A percentile compares a stretch with the other conserved stretches of the same genome.
These are phyloP conservation scores for Trichosporon sp. DNA, from an alignment of 1,284 basidiomycete genomes.

Conservation along the genomic window DNA sequence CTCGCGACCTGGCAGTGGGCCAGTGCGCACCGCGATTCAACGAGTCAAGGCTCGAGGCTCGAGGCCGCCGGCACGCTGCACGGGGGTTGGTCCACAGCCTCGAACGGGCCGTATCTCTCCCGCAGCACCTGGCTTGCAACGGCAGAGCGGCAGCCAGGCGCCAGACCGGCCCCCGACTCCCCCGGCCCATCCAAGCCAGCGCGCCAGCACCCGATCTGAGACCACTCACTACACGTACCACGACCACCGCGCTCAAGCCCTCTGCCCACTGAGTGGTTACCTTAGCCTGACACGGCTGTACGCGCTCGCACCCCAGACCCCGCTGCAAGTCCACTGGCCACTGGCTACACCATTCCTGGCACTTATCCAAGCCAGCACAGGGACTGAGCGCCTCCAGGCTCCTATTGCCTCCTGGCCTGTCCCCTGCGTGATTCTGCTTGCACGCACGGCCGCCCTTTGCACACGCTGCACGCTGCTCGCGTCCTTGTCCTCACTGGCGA, in stretches of 20 bases:
- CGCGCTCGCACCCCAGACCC: constrained; percentile 1
- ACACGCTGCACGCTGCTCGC: not conserved
- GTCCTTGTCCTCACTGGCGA: not conserved
- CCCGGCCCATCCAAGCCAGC: not conserved
- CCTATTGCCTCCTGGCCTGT: not conserved
- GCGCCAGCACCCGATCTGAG: not conserved
- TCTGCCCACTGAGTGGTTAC: not conserved
- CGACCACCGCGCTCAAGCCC: not conserved
- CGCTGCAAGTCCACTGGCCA: not conserved
- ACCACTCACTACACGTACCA: constrained; percentile 1
- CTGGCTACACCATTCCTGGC: constrained; percentile 2
- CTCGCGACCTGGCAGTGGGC: not conserved
- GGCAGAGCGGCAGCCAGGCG: not conserved
- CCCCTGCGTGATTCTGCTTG: not conserved
- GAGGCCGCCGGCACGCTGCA: not conserved
- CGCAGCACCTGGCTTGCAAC: not conserved
- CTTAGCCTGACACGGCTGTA: not conserved
- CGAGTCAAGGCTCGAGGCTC: not conserved
- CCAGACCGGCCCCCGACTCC: not conserved
- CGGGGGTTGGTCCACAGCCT: not conserved
- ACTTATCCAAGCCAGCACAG: not conserved
- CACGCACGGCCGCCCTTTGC: not conserved
- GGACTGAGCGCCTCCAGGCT: not conserved
- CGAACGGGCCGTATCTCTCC: not conserved
- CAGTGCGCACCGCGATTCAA: not conserved